Conservation (phyloP, 768 basidiomycete species). For the Cytidiella melzeri region DNA sequence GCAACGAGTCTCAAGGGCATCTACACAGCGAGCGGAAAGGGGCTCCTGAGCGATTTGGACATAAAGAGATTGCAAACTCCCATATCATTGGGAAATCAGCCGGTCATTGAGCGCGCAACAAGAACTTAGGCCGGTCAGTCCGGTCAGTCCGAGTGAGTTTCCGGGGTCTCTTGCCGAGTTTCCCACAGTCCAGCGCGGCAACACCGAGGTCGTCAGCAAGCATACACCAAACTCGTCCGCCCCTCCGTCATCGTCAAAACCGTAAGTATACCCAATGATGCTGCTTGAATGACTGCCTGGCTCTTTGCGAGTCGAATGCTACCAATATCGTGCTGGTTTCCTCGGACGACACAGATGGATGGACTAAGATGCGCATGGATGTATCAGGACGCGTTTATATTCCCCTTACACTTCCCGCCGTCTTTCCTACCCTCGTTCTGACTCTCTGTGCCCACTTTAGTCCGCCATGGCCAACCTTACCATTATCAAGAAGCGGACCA, state of each 20-base stretch:
- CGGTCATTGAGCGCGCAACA: no score
- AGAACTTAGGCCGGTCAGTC: no score
- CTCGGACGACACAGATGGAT: conserved; percentile 18
- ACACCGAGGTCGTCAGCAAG: conserved; percentile 3
- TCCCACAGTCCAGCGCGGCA: conserved; percentile 3
- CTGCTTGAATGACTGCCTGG: conserved; percentile 12
- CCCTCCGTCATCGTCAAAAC: conserved; percentile 43
- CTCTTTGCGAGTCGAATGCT: conserved; percentile 14
- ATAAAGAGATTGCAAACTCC: no score
- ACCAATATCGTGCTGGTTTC: conserved; percentile 6
- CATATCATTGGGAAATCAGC: no score
- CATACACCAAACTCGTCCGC: conserved; percentile 24
- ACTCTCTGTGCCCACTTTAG: conserved; percentile 18
- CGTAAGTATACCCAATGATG: conserved; percentile 40
- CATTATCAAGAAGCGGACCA: conserved; percentile 97
- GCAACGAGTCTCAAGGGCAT: no score
- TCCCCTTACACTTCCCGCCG: conserved; percentile 2
- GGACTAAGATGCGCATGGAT: conserved; percentile 17
- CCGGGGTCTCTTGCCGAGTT: conserved; percentile 7
- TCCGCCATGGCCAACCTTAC: conserved; percentile 47
- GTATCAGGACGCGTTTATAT: conserved; percentile 5
- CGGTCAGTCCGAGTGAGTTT: no score
- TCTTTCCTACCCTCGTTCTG: conserved; percentile 7
- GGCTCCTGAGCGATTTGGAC: no score
- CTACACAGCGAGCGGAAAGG: no score